Conservation (phyloP, 2,329 filamentous ascomycete species). For the Hypoxylon sp. region DNA sequence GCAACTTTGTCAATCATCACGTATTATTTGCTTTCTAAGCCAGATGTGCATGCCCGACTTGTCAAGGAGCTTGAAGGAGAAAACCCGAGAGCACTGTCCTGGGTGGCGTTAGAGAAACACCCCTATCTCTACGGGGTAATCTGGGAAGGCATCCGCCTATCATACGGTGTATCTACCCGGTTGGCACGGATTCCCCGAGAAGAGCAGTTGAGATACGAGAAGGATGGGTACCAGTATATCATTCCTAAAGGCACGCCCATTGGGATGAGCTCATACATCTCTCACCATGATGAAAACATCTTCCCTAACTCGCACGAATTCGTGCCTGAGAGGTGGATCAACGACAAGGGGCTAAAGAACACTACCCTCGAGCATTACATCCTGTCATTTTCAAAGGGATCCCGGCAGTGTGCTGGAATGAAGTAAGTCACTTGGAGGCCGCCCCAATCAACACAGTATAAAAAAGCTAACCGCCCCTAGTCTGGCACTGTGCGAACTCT, state of each 20-base stretch:
- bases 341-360: background rate
- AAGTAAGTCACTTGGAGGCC: conserved; percentile 37
- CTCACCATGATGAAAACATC: conserved; percentile 45
- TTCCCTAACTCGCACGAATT: conserved; percentile 48
- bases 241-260: conserved; percentile 46
- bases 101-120: conserved; percentile 42
- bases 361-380: background rate
- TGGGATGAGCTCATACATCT: conserved; percentile 48
- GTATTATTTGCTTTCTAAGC: conserved; percentile 56
- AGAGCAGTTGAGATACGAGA: conserved; percentile 40
- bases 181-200: conserved; percentile 39
- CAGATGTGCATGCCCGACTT: conserved; percentile 51
- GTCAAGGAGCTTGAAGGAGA: conserved; percentile 52
- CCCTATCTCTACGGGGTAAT: conserved; percentile 46
- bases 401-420: conserved; percentile 4
- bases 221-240: conserved; percentile 32
- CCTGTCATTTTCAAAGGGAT: background rate
- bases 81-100: conserved; percentile 38
- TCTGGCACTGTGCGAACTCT: conserved; percentile 53
- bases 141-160: conserved; percentile 45
- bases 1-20: conserved; percentile 55
- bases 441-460: background rate
- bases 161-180: conserved; percentile 37
- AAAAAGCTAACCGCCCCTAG: conserved; percentile 32
- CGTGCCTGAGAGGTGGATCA: conserved; percentile 47